A percentile compares a stretch with the other conserved stretches of the same genome.
These are phyloP conservation scores for Taiozyma sp. DNA, from an alignment of 1,139 yeast genomes.

Conservation along the genomic window DNA sequence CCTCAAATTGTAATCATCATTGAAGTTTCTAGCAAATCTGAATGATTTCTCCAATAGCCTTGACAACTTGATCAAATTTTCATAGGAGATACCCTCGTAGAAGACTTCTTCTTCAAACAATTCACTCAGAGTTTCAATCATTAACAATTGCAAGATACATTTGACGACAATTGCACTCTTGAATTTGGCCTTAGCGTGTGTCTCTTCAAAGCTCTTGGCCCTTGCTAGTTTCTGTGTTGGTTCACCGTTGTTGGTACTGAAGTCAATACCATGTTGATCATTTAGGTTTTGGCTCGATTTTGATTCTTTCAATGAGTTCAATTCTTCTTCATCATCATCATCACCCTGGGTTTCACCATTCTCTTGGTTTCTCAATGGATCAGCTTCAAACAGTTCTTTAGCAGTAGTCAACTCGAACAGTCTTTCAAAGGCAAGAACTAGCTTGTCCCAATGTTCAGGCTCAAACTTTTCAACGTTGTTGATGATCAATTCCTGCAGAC, in stretches of 20 bases:
- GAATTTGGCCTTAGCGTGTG: slow-evolving; percentile 32
- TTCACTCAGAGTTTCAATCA: slow-evolving; percentile 85
- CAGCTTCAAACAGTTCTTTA: slow-evolving; percentile 68
- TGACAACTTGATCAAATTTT: slow-evolving; percentile 54
- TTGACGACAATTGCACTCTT: slow-evolving; percentile 85
- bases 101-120: slow-evolving; percentile 63
- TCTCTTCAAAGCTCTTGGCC: slow-evolving; percentile 23
- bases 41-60: slow-evolving; percentile 62
- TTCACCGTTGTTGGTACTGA: slow-evolving; percentile 4
- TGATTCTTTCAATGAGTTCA: background rate
- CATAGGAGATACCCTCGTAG: slow-evolving; percentile 63
- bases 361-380: slow-evolving; percentile 38
- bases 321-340: background rate
- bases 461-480: slow-evolving; percentile 67
- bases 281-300: slow-evolving; percentile 13
- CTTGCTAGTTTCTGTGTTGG: slow-evolving; percentile 1
- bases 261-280: slow-evolving; percentile 21
- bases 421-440: slow-evolving; percentile 55
- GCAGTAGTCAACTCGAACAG: slow-evolving; percentile 86
- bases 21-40: slow-evolving; percentile 78
- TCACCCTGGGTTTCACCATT: slow-evolving; percentile 24
- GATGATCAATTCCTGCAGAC: slow-evolving; percentile 70
- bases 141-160: slow-evolving; percentile 81
- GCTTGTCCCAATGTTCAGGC: slow-evolving; percentile 66
- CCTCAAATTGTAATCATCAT: slow-evolving; percentile 82